Percentiles rank a stretch among this genome's conserved stretches.
Conservation (phyloP, 2,329 filamentous ascomycete genomes). For the Aspergillus calidoustus region DNA sequence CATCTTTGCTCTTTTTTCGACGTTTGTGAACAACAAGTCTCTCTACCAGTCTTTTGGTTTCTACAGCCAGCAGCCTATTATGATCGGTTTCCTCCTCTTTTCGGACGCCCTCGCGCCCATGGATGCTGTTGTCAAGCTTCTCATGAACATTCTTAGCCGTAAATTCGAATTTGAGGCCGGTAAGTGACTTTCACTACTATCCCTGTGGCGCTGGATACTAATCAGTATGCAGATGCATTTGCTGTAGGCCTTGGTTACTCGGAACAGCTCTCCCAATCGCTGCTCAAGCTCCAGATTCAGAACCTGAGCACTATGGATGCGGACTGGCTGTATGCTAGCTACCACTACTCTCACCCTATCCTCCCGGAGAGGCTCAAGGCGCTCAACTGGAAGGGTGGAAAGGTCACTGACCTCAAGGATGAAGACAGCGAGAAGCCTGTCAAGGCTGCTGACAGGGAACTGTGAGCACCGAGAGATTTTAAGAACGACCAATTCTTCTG, state of each 20-base stretch:
- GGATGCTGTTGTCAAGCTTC: constrained; percentile 89
- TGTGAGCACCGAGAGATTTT: constrained; percentile 53
- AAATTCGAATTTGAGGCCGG: constrained; percentile 95
- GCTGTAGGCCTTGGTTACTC: constrained; percentile 83
- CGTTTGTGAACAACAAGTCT: constrained; percentile 94
- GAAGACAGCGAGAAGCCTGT: constrained; percentile 63
- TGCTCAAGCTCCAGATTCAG: constrained; percentile 98
- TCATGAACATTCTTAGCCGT: constrained; percentile 94
- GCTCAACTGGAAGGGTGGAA: constrained; percentile 77
- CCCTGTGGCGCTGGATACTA: constrained; percentile 20
- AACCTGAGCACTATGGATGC: constrained; percentile 99
- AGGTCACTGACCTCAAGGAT: constrained; percentile 52
- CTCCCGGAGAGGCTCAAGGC: constrained; percentile 90
- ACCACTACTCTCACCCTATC: constrained; percentile 98
- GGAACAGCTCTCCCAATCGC: constrained; percentile 77
- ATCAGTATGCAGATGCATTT: constrained; percentile 69
- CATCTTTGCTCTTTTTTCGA: constrained; percentile 93
- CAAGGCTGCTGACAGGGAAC: constrained; percentile 75
- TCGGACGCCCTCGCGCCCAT: constrained; percentile 94
- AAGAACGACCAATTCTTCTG: neutral
- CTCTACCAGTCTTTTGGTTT: constrained; percentile 94
- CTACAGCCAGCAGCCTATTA: constrained; percentile 78
- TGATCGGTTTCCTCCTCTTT: constrained; percentile 97
- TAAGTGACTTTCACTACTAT: constrained; percentile 39
- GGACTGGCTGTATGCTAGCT: constrained; percentile 97